phyloP scores from a whole-genome alignment of 352 stramenopile species.

The Hyaloperonospora brassicae region DNA sequence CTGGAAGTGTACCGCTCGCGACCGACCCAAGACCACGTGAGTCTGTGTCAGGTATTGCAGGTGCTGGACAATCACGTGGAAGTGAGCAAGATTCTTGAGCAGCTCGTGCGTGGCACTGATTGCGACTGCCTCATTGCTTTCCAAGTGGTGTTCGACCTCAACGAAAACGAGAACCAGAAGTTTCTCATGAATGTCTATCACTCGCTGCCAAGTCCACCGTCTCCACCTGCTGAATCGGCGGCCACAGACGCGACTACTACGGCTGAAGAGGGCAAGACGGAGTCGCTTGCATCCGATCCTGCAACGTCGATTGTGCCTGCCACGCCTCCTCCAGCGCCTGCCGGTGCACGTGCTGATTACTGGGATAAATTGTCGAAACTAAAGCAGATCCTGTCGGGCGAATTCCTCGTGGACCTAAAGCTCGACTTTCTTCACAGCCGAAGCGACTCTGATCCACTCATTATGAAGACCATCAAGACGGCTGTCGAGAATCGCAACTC shows the following conservation, averaged over 20 bases:
- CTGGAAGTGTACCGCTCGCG: slow-evolving; percentile 70
- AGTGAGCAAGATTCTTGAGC: slow-evolving; percentile 82
- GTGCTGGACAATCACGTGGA: slow-evolving; percentile 79
- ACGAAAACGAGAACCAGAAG: slow-evolving; percentile 96
- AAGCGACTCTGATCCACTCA: slow-evolving; percentile 85
- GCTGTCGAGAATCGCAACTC: slow-evolving; percentile 93
- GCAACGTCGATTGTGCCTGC: slow-evolving; percentile 30
- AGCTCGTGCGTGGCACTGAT: slow-evolving; percentile 68
- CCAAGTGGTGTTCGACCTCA: slow-evolving; percentile 97
- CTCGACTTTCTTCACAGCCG: slow-evolving; percentile 90
- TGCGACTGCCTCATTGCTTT: slow-evolving; percentile 88
- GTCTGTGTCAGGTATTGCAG: slow-evolving; percentile 83
- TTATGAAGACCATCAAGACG: slow-evolving; percentile 93
- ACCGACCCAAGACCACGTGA: slow-evolving; percentile 60
- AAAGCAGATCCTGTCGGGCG: slow-evolving; percentile 77
- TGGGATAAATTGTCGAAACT: slow-evolving; percentile 79
- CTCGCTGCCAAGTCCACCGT: slow-evolving; percentile 59
- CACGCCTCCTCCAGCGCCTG: slow-evolving; percentile 30
- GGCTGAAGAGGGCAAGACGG: slow-evolving; percentile 36
- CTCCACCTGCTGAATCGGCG: slow-evolving; percentile 23
- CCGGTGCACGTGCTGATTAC: slow-evolving; percentile 61
- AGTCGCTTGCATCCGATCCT: slow-evolving; percentile 15
- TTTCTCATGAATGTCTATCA: slow-evolving; percentile 92
- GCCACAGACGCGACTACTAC: slow-evolving; percentile 21
- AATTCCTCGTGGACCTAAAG: slow-evolving; percentile 90